Evolutionary conservation across 2,329 filamentous ascomycete genomes (phyloP).

Genomic region (Fusarium xylarioides): DNA sequence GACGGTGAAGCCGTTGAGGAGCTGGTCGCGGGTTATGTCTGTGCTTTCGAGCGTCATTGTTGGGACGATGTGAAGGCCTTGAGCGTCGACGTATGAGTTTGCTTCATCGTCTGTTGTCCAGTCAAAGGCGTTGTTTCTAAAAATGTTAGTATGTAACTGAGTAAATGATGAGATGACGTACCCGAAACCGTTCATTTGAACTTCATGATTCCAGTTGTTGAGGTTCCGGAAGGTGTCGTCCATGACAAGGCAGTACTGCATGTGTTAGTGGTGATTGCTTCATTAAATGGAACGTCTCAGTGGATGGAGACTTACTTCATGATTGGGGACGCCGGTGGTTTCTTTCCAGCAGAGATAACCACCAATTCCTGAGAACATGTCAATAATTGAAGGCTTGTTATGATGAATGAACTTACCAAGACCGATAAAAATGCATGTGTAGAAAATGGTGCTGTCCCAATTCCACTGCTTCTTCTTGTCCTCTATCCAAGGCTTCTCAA

Average conservation of each 20-base stretch:
- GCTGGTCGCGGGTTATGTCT: slow-evolving; percentile 45
- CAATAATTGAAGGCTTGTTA: background rate
- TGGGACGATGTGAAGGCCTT: slow-evolving; percentile 61
- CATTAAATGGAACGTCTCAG: background rate
- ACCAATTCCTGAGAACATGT: slow-evolving; percentile 12
- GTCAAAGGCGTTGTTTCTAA: slow-evolving; percentile 55
- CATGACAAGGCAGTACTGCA: slow-evolving; percentile 40
- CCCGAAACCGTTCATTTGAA: slow-evolving; percentile 52
- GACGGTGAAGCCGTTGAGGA: slow-evolving; percentile 51
- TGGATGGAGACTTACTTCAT: slow-evolving; percentile 21
- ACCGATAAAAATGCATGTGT: slow-evolving; percentile 32
- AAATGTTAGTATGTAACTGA: background rate
- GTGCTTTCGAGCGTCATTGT: slow-evolving; percentile 53
- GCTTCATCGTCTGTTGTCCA: slow-evolving; percentile 58
- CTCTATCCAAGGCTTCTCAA: slow-evolving; percentile 41
- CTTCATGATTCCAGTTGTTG: slow-evolving; percentile 57
- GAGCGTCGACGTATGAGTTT: slow-evolving; percentile 57
- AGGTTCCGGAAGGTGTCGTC: slow-evolving; percentile 43
- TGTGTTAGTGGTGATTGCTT: background rate
- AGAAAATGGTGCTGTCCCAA: slow-evolving; percentile 43
- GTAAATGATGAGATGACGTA: slow-evolving; percentile 26
- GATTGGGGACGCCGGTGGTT: slow-evolving; percentile 20
- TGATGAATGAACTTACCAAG: slow-evolving; percentile 16
- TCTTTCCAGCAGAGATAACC: slow-evolving; percentile 36
- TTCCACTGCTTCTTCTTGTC: slow-evolving; percentile 36